These are phyloP conservation scores for Thalassia testudinum DNA, from an alignment of 116 monocot genomes.

Conservation along the genomic window DNA sequence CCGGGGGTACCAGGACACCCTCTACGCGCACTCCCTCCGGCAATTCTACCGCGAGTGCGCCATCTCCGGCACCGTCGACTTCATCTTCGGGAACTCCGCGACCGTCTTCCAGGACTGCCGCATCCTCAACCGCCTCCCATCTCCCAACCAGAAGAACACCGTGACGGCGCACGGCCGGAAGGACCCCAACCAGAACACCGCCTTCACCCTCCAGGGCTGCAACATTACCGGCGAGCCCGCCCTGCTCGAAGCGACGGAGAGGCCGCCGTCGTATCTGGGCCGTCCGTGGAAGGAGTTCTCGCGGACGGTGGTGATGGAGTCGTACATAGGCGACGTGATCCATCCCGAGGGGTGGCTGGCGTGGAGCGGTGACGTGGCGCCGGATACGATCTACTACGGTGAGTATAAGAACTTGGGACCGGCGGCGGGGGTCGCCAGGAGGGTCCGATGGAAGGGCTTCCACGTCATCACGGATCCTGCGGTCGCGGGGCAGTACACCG, in stretches of 20 bases:
- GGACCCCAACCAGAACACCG: too few species aligned
- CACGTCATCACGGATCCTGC: slow-evolving; percentile 9
- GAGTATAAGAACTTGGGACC: slow-evolving; percentile 44
- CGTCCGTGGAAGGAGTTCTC: slow-evolving; percentile 60
- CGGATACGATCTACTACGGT: slow-evolving; percentile 39
- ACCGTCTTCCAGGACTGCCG: slow-evolving; percentile 57
- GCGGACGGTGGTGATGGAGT: slow-evolving; percentile 39
- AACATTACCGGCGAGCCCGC: slow-evolving; percentile 48
- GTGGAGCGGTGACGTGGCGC: slow-evolving; percentile 29
- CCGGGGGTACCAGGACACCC: slow-evolving; percentile 80
- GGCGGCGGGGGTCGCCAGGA: slow-evolving; percentile 9
- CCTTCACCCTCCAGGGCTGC: slow-evolving; percentile 56
- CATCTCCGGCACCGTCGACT: too few species aligned
- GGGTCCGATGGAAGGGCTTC: slow-evolving; percentile 47
- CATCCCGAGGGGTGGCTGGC: slow-evolving; percentile 32
- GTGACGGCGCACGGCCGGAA: slow-evolving; percentile 50
- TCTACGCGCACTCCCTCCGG: too few species aligned
- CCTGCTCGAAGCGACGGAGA: too few species aligned
- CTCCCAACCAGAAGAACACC: slow-evolving; percentile 55
- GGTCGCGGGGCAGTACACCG: slow-evolving; percentile 30
- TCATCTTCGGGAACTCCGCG: slow-evolving; percentile 73
- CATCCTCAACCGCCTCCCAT: slow-evolving; percentile 23
- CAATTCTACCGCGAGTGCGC: too few species aligned
- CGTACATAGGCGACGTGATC: slow-evolving; percentile 16
- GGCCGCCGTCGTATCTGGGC: slow-evolving; percentile 27